Evolutionary conservation across 768 basidiomycete species (phyloP), one percentile per base, ranked within the genome.

Genomic region (Xerocomellus dryophilus): DNA sequence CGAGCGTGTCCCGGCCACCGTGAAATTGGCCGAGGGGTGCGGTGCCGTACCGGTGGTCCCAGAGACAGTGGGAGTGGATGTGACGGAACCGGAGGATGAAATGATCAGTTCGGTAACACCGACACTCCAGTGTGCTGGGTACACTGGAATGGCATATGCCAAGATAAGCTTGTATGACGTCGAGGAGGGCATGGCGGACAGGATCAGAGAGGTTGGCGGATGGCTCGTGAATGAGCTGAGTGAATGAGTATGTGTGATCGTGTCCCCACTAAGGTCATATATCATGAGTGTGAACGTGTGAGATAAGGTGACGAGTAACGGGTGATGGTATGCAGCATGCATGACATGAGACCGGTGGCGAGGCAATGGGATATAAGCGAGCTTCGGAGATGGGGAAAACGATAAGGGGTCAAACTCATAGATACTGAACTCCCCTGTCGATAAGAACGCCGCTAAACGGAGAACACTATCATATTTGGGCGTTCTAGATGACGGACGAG

Each of bases 51-150:
- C 36, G 8, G 46, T 36, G 4, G 55, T 40, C 23, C 31, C 55
- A 27, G 65, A 55, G 25, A 43, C 23, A 11, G 29, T 23, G 9
- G 51, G 9, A 7, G 50, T 39, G 2, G 66, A 51, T 18, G 51
- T 45, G 47, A 61, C 15, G 11, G 56, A 56, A 17, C 61, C 60
- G 10, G 60, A 59, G 14, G 58, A 61, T 43, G 81, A 77, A 43
- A 93, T 87, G 45, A 88, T 77, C 36, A 93, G 72, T 63, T 92
- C 90, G 9, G 89, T 88, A 5, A 81, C 83, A 31, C 87, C 88
- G 29, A 85, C 80, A 23, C 84, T 83, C 87, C 87, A 93, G 66
- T 93, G 91, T 17, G 76, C 75, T 4, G 90, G 90, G 66, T 88
- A 92, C 40, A 93, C 85, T 29, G 88, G 89, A 34, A 83, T 75